Conservation (phyloP, 2,329 filamentous ascomycete species). For the Aureobasidium sp. region DNA sequence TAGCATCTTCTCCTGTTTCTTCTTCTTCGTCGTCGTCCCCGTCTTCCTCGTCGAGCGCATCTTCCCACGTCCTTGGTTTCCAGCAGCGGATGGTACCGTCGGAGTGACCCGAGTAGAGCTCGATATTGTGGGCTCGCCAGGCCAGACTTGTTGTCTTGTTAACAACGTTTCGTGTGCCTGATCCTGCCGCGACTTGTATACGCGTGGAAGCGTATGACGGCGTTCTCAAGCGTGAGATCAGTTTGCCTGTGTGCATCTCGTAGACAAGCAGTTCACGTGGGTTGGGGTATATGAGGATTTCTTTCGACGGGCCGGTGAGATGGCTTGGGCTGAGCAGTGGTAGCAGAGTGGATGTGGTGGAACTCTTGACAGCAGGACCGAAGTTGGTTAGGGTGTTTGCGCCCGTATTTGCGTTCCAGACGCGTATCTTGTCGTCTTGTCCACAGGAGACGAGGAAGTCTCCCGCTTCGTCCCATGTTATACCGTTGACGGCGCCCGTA, state of each 20-base stretch:
- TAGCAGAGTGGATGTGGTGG: slow-evolving; percentile 30
- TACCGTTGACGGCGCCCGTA: slow-evolving; percentile 70
- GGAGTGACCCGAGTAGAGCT: slow-evolving; percentile 73
- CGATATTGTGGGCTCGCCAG: slow-evolving; percentile 62
- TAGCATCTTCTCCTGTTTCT: slow-evolving; percentile 31
- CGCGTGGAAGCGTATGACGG: slow-evolving; percentile 14
- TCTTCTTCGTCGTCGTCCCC: slow-evolving; percentile 31
- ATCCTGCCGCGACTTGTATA: slow-evolving; percentile 13
- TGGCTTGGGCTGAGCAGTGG: slow-evolving; percentile 50
- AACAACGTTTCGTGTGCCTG: slow-evolving; percentile 23
- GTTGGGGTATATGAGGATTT: slow-evolving; percentile 74
- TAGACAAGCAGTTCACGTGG: slow-evolving; percentile 65
- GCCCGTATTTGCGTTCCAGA: slow-evolving; percentile 75
- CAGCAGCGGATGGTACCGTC: slow-evolving; percentile 79
- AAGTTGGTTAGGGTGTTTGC: slow-evolving; percentile 86
- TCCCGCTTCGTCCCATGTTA: slow-evolving; percentile 77
- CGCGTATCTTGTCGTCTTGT: slow-evolving; percentile 73
- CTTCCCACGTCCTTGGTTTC: slow-evolving; percentile 51
- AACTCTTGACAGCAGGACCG: slow-evolving; percentile 71
- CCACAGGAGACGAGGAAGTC: slow-evolving; percentile 68
- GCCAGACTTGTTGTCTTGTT: slow-evolving; percentile 63
- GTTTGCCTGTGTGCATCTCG: slow-evolving; percentile 65
- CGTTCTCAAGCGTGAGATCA: slow-evolving; percentile 62
- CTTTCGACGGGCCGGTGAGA: slow-evolving; percentile 47
- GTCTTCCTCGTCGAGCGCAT: slow-evolving; percentile 27